Conservation (phyloP, 306 rosid genomes). For the Sicyos baderoa region DNA sequence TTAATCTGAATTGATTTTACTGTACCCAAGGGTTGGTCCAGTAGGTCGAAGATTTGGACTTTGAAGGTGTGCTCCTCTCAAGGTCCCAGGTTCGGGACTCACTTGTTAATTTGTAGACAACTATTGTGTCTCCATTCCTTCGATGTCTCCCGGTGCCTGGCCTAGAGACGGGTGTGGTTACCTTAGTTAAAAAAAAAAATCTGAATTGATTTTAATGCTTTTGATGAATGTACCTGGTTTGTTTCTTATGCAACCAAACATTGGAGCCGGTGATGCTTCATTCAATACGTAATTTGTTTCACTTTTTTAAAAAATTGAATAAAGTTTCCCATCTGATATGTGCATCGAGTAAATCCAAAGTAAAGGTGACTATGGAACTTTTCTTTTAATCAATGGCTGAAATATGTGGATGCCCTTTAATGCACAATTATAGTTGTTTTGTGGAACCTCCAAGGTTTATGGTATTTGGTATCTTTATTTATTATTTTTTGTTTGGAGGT, state of each 20-base stretch:
- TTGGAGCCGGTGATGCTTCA: conserved; percentile 17
- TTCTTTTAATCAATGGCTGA: not conserved
- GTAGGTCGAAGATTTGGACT: no score
- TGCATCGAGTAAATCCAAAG: conserved; percentile 10
- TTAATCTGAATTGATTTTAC: not conserved
- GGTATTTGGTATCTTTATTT: not conserved
- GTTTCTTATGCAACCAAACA: conserved; percentile 3
- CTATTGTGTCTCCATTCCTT: no score
- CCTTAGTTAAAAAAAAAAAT: no score
- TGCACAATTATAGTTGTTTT: not conserved
- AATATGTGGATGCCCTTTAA: not conserved
- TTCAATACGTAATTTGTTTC: not conserved
- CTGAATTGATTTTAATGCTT: not conserved
- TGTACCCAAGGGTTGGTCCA: no score
- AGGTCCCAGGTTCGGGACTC: no score
- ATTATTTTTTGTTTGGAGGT: conserved; percentile 10
- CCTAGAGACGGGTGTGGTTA: no score
- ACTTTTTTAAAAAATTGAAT: conserved; percentile 14
- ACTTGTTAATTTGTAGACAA: no score
- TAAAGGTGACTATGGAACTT: not conserved
- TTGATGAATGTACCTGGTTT: not conserved
- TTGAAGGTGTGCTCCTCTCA: no score
- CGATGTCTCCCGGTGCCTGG: no score
- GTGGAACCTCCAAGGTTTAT: not conserved
- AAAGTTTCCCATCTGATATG: conserved; percentile 14